These are phyloP conservation scores for Pleomassaria siparia DNA, from an alignment of 2,329 filamentous ascomycete genomes.

Conservation along the genomic window DNA sequence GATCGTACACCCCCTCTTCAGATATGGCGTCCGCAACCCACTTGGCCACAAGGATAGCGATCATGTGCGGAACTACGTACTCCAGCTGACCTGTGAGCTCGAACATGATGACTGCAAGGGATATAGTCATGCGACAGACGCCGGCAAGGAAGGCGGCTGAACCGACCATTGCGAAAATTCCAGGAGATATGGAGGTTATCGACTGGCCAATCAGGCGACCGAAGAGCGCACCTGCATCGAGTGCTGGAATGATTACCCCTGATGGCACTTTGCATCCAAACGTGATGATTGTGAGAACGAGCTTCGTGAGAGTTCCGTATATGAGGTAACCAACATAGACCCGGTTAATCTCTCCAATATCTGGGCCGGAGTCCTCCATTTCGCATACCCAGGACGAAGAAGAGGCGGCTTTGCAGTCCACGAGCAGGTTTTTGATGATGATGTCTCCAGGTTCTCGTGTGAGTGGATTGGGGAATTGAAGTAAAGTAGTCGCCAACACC, in stretches of 20 bases:
- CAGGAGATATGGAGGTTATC: conserved; percentile 51
- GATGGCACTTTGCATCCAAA: conserved; percentile 63
- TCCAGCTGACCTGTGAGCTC: conserved; percentile 60
- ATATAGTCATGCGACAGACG: conserved; percentile 61
- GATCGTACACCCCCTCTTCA: conserved; percentile 58
- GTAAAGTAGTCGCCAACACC: conserved; percentile 54
- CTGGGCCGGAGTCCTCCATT: conserved; percentile 46
- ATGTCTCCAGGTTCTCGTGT: conserved; percentile 58
- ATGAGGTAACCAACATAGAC: conserved; percentile 55
- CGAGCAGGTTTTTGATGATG: conserved; percentile 58
- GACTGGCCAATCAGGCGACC: conserved; percentile 56
- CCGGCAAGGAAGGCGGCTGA: conserved; percentile 61
- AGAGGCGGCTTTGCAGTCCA: conserved; percentile 52
- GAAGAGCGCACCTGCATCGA: conserved; percentile 61
- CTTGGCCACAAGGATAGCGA: conserved; percentile 61
- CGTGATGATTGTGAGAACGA: conserved; percentile 59
- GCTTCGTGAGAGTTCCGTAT: conserved; percentile 57
- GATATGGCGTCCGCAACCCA: conserved; percentile 60
- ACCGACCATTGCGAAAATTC: conserved; percentile 64
- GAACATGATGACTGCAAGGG: conserved; percentile 63
- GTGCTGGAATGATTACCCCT: conserved; percentile 62
- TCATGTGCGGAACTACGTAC: conserved; percentile 61
- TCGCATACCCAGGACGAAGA: conserved; percentile 52
- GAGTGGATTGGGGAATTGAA: conserved; percentile 60
- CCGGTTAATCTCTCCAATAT: conserved; percentile 26